A percentile compares a stretch with the other conserved stretches of the same genome.
These are phyloP conservation scores for Euphorbia pulcherrima DNA, from an alignment of 345 rosid species.

Conservation along the genomic window DNA sequence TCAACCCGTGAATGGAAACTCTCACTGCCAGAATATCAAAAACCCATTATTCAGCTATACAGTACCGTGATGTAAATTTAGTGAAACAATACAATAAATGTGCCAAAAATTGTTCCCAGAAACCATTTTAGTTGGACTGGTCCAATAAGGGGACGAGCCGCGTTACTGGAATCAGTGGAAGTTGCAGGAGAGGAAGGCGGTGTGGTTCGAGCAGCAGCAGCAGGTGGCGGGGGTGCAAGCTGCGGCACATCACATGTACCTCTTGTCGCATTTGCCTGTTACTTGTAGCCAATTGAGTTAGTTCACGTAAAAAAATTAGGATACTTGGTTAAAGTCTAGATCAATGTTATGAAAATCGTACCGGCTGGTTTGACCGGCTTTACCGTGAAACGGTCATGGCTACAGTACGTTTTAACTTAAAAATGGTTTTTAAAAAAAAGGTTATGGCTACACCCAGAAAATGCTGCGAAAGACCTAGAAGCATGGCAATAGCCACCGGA, in stretches of 20 bases:
- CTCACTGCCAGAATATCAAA: not conserved
- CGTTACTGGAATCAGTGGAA: constrained; percentile 17
- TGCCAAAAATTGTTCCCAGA: constrained; percentile 31
- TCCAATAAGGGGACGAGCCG: constrained; percentile 24
- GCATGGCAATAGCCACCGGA: too few relatives aligned
- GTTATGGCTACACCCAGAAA: too few relatives aligned
- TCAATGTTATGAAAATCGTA: too few relatives aligned
- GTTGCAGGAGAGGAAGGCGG: not conserved
- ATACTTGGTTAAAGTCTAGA: not conserved
- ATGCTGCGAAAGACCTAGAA: too few relatives aligned
- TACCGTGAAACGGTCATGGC: too few relatives aligned
- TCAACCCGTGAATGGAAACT: not conserved
- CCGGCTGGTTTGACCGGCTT: too few relatives aligned
- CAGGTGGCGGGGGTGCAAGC: constrained; percentile 72
- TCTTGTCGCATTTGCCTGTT: constrained; percentile 61
- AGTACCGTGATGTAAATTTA: constrained; percentile 2
- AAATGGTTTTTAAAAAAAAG: too few relatives aligned
- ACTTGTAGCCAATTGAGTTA: constrained; percentile 6
- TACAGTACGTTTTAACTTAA: too few relatives aligned
- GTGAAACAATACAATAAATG: constrained; percentile 27
- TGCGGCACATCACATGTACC: constrained; percentile 77
- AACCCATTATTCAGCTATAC: not conserved
- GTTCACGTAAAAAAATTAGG: not conserved
- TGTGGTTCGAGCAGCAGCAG: constrained; percentile 29
- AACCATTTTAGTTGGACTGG: constrained; percentile 29